Percentiles rank a stretch among this genome's conserved stretches.
These are phyloP conservation scores for Populus hybrid DNA, from an alignment of 441 rosid genomes.

Conservation along the genomic window DNA sequence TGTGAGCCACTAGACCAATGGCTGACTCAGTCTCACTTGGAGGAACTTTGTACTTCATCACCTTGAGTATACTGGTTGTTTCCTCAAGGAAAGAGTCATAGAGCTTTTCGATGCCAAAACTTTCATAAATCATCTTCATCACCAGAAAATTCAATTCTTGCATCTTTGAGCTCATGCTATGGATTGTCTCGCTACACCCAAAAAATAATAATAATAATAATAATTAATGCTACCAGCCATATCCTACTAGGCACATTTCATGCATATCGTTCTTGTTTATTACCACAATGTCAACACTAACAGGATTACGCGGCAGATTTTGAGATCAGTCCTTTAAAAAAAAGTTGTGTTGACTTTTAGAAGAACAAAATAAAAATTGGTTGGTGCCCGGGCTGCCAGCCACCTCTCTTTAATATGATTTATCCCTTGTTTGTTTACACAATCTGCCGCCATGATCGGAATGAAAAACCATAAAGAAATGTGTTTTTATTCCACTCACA, in stretches of 20 bases:
- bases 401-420: no score
- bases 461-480: no score
- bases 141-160: constrained; percentile 29
- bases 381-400: no score
- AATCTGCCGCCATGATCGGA: no score
- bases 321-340: no score
- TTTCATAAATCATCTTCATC: constrained; percentile 38
- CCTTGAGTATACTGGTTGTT: constrained; percentile 23
- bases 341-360: no score
- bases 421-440: no score
- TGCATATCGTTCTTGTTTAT: not conserved
- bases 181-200: constrained; percentile 27
- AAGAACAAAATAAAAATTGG: no score
- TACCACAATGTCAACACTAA: no score
- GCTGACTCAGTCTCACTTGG: not conserved
- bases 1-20: constrained; percentile 34
- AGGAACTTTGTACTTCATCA: constrained; percentile 39
- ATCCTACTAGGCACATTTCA: not conserved
- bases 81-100: constrained; percentile 26
- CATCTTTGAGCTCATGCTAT: constrained; percentile 34
- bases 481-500: no score
- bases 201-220: not conserved
- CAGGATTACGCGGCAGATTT: no score
- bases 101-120: constrained; percentile 32
- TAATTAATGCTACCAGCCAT: not conserved